Evolutionary conservation across 2,329 filamentous ascomycete species (phyloP).

Genomic region (Penicillium crustosum): DNA sequence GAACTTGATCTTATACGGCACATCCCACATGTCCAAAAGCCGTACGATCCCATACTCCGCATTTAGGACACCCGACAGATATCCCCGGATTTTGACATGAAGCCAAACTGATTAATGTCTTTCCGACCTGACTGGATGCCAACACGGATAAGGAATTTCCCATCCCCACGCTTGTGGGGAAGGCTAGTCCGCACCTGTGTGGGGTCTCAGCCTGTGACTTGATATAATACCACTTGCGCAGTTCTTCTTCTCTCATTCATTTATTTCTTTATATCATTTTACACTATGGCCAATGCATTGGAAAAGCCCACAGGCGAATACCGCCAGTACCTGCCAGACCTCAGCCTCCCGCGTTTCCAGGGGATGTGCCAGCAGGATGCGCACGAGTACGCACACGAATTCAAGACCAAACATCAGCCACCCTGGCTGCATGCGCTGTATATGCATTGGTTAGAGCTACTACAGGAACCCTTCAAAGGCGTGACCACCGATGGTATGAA

Average conservation of each 20-base stretch:
- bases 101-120: conserved; percentile 10
- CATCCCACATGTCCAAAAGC: neutral
- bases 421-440: conserved; percentile 67
- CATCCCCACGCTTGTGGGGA: conserved; percentile 27
- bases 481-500: conserved; percentile 65
- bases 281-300: neutral
- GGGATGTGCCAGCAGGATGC: conserved; percentile 63
- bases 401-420: conserved; percentile 59
- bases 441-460: conserved; percentile 57
- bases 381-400: conserved; percentile 61
- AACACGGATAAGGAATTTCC: conserved; percentile 23
- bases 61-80: neutral
- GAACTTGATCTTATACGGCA: neutral
- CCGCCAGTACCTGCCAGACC: conserved; percentile 62
- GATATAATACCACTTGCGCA: conserved; percentile 17
- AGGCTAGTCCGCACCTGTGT: conserved; percentile 12
- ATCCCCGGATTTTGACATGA: neutral
- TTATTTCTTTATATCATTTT: neutral
- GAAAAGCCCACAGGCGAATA: conserved; percentile 45
- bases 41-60: neutral
- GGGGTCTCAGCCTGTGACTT: conserved; percentile 11
- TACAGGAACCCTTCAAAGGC: conserved; percentile 67
- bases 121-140: conserved; percentile 8
- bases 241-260: neutral
- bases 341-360: conserved; percentile 61